Base-by-base conservation (phyloP, 306 rosid species). In the Trifolium fragiferum region DNA sequence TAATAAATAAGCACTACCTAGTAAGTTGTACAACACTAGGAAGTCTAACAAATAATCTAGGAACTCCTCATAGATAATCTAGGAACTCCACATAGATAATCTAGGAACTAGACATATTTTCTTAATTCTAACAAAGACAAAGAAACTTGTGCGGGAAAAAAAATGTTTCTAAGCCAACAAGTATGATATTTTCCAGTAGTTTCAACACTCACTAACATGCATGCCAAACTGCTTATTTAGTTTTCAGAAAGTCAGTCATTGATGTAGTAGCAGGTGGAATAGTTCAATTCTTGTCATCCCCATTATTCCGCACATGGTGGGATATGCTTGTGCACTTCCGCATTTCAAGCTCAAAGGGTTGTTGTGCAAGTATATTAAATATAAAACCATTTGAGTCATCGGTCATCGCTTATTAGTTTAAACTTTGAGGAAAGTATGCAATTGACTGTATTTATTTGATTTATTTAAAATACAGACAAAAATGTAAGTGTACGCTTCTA, bases 391-490 rank as follows among this genome's bases (percentile, higher is more conserved):
- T 47, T n/a, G 35, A 15, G 58, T 14, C 11, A 43, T 58, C 33
- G 16, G 57, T 16, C 43, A 44, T 10, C 10, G 40, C 40, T 44
- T 13, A 44, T 44, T 67, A 62, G 38, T 54, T 8, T 64, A 64
- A 33, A 23, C 43, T 37, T 50, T 50, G 46, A 64, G 18, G 25
- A 68, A 67, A 67, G 57, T 51, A 37, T 65, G 20, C 9, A 32
- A 40, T 47, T 23, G 73, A 53, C 32, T 12, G 4, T 20, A 9
- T 57, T 40, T 67, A 9, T 57, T 40, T 67, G 46, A 64, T 66
- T 46, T 73, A 67, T 37, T 80, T 41, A 46, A 14, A 60, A 40
- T 60, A 51, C 11, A 75, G 9, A 60, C 70, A 73, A 73, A 80
- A 73, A 35, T 38, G 9, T 1, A 73, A 80, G 33, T 19, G 30